Conservation (phyloP, 495 filamentous ascomycete species). For the Melanomma pulvis-pyrius region DNA sequence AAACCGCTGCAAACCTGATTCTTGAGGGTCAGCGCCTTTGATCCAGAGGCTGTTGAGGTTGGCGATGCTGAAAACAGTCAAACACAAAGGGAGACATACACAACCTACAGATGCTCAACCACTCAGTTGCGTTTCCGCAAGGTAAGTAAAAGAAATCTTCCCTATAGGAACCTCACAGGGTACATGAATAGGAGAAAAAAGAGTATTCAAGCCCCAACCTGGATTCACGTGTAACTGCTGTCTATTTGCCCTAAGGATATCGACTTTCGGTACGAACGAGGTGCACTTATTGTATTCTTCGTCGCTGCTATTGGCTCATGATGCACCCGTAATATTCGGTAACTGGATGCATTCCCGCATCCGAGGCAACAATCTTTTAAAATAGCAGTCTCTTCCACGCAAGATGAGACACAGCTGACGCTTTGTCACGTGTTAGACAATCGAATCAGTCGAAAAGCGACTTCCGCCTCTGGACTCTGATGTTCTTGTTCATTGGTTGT, state of each 20-base stretch:
- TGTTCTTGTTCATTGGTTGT: neutral
- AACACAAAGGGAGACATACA: constrained; percentile 26
- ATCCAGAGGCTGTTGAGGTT: constrained; percentile 1
- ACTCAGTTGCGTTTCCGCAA: constrained; percentile 13
- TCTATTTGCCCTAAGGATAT: neutral
- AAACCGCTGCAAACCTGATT: neutral
- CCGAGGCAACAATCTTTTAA: neutral
- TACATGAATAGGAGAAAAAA: neutral
- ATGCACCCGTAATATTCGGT: neutral
- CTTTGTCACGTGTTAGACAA: constrained; percentile 13
- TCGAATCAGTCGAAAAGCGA: constrained; percentile 10
- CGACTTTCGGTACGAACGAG: neutral
- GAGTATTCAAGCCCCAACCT: neutral
- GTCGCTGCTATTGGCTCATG: constrained; percentile 6
- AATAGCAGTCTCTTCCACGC: neutral
- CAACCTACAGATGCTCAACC: constrained; percentile 1
- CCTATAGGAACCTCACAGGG: constrained; percentile 15
- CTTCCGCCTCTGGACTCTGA: constrained; percentile 4
- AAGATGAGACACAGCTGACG: constrained; percentile 9
- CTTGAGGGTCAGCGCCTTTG: neutral
- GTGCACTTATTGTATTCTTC: neutral
- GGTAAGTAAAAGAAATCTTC: neutral
- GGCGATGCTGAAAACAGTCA: constrained; percentile 28
- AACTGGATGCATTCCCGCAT: constrained; percentile 6
- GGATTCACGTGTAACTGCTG: neutral